Evolutionary conservation across 2,329 filamentous ascomycete species (phyloP), one percentile per base, ranked within the genome.

Genomic region (Microsporum audouinii): DNA sequence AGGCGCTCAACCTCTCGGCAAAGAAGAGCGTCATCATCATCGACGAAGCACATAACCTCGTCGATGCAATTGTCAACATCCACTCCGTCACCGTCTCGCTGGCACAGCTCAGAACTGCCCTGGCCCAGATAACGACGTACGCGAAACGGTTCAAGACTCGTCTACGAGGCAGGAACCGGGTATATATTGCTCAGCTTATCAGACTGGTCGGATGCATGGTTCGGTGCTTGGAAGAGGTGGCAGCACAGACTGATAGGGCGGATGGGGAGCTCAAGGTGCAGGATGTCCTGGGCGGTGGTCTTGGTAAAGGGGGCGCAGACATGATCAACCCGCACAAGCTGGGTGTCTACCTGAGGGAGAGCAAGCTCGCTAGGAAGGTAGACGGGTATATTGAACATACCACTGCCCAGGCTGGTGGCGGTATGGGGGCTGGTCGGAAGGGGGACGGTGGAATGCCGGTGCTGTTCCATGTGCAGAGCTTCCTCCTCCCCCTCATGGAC

Each of bases 21-120:
- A 91, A 95, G 67, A 85, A 86, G 3, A 94, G 95, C 69, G 80
- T 99, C 0, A 85, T 99, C n/a, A 88, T 99, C 31, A 89, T 99
- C 56, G 94, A 99, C 67, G 94, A 99, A 77, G 94, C 94, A 0
- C 94, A 99, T 71, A 99, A 99, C 70, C 83, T 99, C 59, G 96
- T 96, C 87, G 91, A 96, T 71, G 91, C 92, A 0, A 89, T 99
- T 53, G 84, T 89, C 14, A 87, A 86, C 53, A 94, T 96, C 38
- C 86, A 96, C 71, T 91, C 91, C 0, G 84, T 89, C 0, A 84
- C 88, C 39, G 81, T 97, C 23, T 84, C 83, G 1, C 77, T 95
- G 2, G 77, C 77, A 31, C 91, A 96, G 64, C 77, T 97, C 17
- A 83, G 83, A 57, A 81, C 82, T 62, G 89, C 88, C 2, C 82